Evolutionary conservation across 768 basidiomycete genomes (phyloP), one percentile per base, ranked within the genome.

Genomic region (Lactarius evosmus): DNA sequence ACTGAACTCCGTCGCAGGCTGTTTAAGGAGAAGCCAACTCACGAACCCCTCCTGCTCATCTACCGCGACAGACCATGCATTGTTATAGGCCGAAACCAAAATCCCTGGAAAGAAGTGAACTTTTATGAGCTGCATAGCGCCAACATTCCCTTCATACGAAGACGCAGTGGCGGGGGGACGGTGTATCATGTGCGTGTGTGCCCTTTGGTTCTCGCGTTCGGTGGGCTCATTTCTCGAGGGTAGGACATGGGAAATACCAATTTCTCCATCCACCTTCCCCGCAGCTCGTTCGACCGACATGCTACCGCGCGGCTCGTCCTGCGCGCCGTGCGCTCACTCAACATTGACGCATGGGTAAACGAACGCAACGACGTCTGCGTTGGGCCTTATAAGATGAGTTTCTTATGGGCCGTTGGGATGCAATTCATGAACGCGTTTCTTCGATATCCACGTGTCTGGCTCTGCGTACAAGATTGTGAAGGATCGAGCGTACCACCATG

Each of bases 171-270:
- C 8, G 96, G 96, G 17, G 96, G 96, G 14, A 92, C 96, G 0
- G 96, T 99, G 3, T 99, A 91, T 74, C 96, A 99, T 76, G 96
- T 96, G 72, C 56, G 89, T 30, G 22, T 40, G 29, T 46, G 49
- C 29, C 36, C 40, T 16, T 12, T 36, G 5, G 54, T 7, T n/a
- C 30, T 52, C 12, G 29, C n/a, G 22, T 62, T 25, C 46, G 16
- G 8, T 51, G 22, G 17, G 6, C 56, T 63, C 56, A 63, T 38
- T 1, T n/a, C n/a, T 33, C 3, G 51, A 11, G 38, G 30, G 30
- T 72, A 98, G 97, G 97, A 99, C 72, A 76, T 95, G 19, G 97
- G 97, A 17, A 99, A 99, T 73, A 95, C 94, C 1, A 98, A 98
- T 72, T 98, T 93, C 74, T 97, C 95, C 0, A 90, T 99, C 63